Evolutionary conservation across 2,329 filamentous ascomycete species (phyloP), one percentile per base, ranked within the genome.

Genomic region (Ophiosphaerella herpotricha): DNA sequence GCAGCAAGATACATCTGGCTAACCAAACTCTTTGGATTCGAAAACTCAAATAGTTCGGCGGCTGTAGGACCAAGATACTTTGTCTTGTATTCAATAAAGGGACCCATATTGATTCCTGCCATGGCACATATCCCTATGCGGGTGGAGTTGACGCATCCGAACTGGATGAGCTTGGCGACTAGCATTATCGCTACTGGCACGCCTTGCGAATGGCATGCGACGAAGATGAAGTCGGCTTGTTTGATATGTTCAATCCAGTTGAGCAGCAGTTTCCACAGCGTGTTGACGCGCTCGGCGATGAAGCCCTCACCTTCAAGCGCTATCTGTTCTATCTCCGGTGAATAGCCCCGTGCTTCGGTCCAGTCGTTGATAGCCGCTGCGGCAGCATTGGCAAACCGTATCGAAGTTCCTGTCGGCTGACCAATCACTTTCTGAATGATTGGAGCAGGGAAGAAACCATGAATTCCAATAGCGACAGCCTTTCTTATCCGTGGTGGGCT

Each of bases 201-300:
- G 18, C 94, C 94, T 72, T 99, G 94, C 2, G 91, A 96, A 72
- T 99, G 94, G 52, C 91, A 96, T 2, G 91, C 91, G n/a, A 99
- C 78, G 34, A 99, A 74, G 36, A 99, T 87, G 54, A 97, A 87
- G 73, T 99, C 94, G 0, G 94, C 92, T 45, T 83, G 83, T 43
- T 90, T 86, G 29, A 99, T 88, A 57, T 93, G 87, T 33, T 96
- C 91, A 57, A 97, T 90, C 90, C 91, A 96, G 71, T 97, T 97
- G 24, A 97, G 80, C 47, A 99, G 80, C 8, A 97, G 80, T 73
- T 93, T 96, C 94, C 94, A 99, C 6, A 99, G 77, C 34, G 95
- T 89, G 53, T 95, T 89, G 1, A 97, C 91, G 6, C 94, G 84
- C 55, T 97, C 92, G 2, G 83, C 83, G 39, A 99, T 94, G 70